A percentile compares a stretch with the other conserved stretches of the same genome.
Conservation (phyloP, 305 asterid species). For the Caryopteris hybrid region DNA sequence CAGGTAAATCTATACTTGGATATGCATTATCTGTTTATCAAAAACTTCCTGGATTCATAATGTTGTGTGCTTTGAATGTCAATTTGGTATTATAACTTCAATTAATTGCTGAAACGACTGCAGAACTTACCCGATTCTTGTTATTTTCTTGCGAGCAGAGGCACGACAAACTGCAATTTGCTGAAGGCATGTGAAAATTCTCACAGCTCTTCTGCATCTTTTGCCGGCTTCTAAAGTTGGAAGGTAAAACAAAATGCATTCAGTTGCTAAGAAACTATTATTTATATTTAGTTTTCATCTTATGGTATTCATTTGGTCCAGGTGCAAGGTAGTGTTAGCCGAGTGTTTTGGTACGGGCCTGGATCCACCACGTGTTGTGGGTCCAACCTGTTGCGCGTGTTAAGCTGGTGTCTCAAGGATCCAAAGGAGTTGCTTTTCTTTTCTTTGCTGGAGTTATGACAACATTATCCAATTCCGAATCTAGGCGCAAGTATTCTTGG, state of each 20-base stretch:
- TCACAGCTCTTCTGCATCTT: neutral
- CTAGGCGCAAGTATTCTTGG: conserved; percentile 83
- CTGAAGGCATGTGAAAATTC: neutral
- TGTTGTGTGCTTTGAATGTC: neutral
- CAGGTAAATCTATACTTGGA: too few relatives aligned
- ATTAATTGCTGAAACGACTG: neutral
- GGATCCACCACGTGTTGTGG: conserved; percentile 19
- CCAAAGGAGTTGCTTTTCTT: conserved; percentile 46
- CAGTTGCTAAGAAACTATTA: neutral
- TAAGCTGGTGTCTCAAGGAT: conserved; percentile 31
- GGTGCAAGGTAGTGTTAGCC: conserved; percentile 20
- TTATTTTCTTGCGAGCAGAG: neutral
- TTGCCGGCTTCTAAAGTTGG: neutral
- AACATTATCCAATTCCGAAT: conserved; percentile 51
- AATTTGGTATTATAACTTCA: neutral
- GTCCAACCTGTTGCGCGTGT: conserved; percentile 20
- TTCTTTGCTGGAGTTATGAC: conserved; percentile 66
- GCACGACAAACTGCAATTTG: neutral
- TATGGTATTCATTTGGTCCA: neutral
- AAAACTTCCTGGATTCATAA: neutral
- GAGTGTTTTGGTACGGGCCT: conserved; percentile 31
- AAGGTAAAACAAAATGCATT: conserved; percentile 8
- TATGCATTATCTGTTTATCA: neutral
- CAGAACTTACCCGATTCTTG: conserved; percentile 1
- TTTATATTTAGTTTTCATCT: neutral